Evolutionary conservation across 352 stramenopile species (phyloP).

Genomic region (Pythium grandisporangium): DNA sequence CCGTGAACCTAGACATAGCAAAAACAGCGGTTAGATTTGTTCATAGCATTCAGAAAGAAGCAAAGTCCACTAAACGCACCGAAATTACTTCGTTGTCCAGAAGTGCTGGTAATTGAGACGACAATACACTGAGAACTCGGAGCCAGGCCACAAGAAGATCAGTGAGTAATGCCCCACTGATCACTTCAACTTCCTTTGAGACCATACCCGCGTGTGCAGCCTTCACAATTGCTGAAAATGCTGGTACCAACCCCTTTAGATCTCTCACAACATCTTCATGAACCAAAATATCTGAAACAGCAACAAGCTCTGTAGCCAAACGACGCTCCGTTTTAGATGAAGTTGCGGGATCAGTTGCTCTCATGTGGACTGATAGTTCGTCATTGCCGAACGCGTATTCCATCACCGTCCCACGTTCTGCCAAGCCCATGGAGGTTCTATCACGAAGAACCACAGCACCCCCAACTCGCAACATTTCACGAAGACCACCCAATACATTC

Average conservation of each 20-base stretch:
- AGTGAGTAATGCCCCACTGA: background rate
- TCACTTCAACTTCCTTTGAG: too few relatives aligned
- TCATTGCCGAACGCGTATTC: conserved; percentile 32
- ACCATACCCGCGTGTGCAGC: too few relatives aligned
- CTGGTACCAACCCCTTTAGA: background rate
- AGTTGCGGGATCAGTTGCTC: too few relatives aligned
- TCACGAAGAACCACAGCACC: conserved; percentile 17
- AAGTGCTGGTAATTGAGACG: conserved; percentile 32
- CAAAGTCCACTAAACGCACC: conserved; percentile 20
- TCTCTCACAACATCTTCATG: background rate
- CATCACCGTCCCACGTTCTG: conserved; percentile 18
- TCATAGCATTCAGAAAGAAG: too few relatives aligned
- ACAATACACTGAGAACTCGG: conserved; percentile 36
- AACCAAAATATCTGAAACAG: background rate
- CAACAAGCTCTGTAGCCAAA: too few relatives aligned
- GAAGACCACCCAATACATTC: conserved; percentile 37
- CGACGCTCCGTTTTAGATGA: too few relatives aligned
- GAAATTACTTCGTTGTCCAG: conserved; percentile 61
- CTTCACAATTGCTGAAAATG: background rate
- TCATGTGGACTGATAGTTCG: conserved; percentile 10
- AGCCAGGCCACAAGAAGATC: conserved; percentile 50
- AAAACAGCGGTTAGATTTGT: too few relatives aligned
- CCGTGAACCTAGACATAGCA: conserved; percentile 29
- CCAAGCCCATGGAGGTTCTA: conserved; percentile 1
- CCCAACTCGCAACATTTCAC: conserved; percentile 24